Conservation (phyloP, 768 basidiomycete genomes). For the Podaxis carcinomalis region DNA sequence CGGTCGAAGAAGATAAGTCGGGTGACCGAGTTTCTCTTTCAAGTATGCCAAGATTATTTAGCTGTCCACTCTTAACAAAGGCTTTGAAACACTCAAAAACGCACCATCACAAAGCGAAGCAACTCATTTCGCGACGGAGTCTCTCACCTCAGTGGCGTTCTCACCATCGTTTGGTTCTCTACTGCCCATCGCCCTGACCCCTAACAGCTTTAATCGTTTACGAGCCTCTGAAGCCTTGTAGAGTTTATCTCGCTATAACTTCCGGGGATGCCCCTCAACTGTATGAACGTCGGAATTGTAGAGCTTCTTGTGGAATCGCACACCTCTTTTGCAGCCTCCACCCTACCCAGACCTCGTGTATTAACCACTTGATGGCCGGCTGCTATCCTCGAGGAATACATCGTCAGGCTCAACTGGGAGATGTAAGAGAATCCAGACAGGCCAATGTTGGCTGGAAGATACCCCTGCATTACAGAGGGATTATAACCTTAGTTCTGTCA, state of each 20-base stretch:
- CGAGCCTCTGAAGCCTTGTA: conserved; percentile 39
- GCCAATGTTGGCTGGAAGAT: background rate
- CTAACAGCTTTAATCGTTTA: conserved; percentile 57
- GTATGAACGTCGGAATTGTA: conserved; percentile 78
- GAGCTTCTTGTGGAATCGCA: conserved; percentile 54
- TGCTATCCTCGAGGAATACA: background rate
- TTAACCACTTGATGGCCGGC: background rate
- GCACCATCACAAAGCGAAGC: too few relatives aligned
- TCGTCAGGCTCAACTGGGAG: background rate
- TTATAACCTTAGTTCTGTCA: background rate
- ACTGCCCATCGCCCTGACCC: background rate
- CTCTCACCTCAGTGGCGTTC: conserved; percentile 55
- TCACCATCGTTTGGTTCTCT: background rate
- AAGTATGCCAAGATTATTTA: too few relatives aligned
- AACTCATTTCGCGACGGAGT: conserved; percentile 17
- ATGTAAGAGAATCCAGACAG: background rate
- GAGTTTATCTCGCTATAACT: conserved; percentile 66
- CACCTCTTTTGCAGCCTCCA: background rate
- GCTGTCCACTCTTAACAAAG: too few relatives aligned
- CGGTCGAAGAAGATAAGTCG: too few relatives aligned
- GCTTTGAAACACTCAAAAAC: too few relatives aligned
- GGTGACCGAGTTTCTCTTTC: too few relatives aligned
- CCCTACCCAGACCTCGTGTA: background rate
- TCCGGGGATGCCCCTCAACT: conserved; percentile 74
- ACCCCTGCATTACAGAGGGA: background rate